A percentile compares a stretch with the other conserved stretches of the same genome.
These are phyloP conservation scores for Ganoderma lingzhi DNA, from an alignment of 1,284 basidiomycete genomes.

Conservation along the genomic window DNA sequence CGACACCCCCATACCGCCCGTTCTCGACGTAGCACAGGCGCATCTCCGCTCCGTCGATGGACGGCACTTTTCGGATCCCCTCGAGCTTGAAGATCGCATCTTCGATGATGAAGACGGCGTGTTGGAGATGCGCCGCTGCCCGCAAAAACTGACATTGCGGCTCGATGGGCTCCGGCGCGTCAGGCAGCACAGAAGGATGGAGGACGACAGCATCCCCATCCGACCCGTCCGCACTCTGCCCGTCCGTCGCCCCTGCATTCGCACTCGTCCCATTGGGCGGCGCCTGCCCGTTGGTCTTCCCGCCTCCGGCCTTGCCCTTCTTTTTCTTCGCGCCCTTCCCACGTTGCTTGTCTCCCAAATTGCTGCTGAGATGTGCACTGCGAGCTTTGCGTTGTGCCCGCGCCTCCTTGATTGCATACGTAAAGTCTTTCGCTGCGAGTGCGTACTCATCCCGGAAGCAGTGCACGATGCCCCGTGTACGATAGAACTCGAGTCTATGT, in stretches of 20 bases:
- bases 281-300: conserved; percentile 67
- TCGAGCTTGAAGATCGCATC: conserved; percentile 72
- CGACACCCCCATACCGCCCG: conserved; percentile 78
- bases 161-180: conserved; percentile 83
- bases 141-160: conserved; percentile 83
- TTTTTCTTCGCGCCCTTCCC: conserved; percentile 64
- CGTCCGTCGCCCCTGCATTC: conserved; percentile 45
- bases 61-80: conserved; percentile 62
- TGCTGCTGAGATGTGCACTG: conserved; percentile 55
- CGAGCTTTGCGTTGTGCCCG: conserved; percentile 71
- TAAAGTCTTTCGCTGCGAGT: conserved; percentile 79
- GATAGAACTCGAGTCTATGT: conserved; percentile 79
- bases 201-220: conserved; percentile 59
- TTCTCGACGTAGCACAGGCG: conserved; percentile 75
- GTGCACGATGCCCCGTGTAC: conserved; percentile 84
- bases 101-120: conserved; percentile 78
- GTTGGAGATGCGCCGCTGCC: conserved; percentile 80
- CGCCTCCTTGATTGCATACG: conserved; percentile 77
- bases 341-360: conserved; percentile 48
- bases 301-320: conserved; percentile 39
- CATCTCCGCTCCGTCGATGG: conserved; percentile 72
- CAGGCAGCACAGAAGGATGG: conserved; percentile 74
- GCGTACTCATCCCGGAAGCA: conserved; percentile 84
- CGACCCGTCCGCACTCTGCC: conserved; percentile 49
- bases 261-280: conserved; percentile 68